phyloP scores from a whole-genome alignment of 192 early-diverging fungal genomes.

The Coemansia pectinata region DNA sequence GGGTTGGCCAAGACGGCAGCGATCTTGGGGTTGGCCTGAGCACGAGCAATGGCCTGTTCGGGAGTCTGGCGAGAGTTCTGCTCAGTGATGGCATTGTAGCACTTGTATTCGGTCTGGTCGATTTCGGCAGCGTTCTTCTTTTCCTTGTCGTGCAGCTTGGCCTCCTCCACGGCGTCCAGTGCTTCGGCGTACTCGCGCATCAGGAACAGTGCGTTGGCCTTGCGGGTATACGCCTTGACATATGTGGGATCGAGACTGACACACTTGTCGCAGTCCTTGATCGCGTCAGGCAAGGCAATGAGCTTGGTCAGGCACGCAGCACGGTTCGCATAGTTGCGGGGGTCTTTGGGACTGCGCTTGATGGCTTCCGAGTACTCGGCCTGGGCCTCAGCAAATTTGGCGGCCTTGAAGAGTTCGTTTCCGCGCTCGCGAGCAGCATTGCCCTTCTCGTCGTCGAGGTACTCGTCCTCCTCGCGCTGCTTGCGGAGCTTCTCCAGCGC shows the following conservation, averaged over 20 bases:
- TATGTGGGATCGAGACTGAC: slow-evolving; percentile 84
- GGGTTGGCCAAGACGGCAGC: slow-evolving; percentile 86
- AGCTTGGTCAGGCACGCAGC: slow-evolving; percentile 95
- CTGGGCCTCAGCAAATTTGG: slow-evolving; percentile 82
- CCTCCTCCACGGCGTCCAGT: slow-evolving; percentile 78
- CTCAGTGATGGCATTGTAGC: slow-evolving; percentile 75
- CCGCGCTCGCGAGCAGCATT: slow-evolving; percentile 92
- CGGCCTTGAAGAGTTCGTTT: slow-evolving; percentile 91
- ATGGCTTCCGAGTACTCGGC: slow-evolving; percentile 95
- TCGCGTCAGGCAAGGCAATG: slow-evolving; percentile 89
- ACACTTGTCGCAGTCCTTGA: slow-evolving; percentile 93
- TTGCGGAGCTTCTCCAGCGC: slow-evolving; percentile 81
- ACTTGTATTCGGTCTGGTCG: slow-evolving; percentile 76
- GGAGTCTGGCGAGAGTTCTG: slow-evolving; percentile 54
- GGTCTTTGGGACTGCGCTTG: slow-evolving; percentile 90
- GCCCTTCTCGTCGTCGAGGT: slow-evolving; percentile 77
- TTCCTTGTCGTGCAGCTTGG: slow-evolving; percentile 77
- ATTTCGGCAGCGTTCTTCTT: slow-evolving; percentile 86
- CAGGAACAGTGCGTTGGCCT: slow-evolving; percentile 84
- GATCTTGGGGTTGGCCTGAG: slow-evolving; percentile 93
- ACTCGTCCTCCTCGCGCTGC: slow-evolving; percentile 80
- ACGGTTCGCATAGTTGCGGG: slow-evolving; percentile 93
- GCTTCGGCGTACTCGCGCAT: slow-evolving; percentile 87
- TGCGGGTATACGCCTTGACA: slow-evolving; percentile 94
- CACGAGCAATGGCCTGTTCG: slow-evolving; percentile 80